phyloP scores from a whole-genome alignment of 257 asterid species.

The Nicotiana knightiana region DNA sequence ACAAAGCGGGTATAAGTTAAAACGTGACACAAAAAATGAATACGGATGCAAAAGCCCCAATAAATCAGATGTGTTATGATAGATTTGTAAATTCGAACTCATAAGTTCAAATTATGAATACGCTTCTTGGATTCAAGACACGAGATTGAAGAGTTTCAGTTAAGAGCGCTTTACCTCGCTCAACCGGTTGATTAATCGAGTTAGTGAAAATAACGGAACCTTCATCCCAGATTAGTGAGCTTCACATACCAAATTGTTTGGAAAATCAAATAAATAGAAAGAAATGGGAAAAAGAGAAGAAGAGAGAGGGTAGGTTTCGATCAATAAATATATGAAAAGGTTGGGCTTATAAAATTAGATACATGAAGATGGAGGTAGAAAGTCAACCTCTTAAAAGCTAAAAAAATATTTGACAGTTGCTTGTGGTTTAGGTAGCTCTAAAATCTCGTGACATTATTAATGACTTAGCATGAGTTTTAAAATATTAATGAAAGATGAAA shows the following conservation, averaged over 20 bases:
- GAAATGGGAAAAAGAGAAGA: neutral
- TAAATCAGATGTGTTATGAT: too few relatives aligned
- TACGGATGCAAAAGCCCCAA: too few relatives aligned
- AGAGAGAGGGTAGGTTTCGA: conserved; percentile 32
- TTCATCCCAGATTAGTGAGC: too few relatives aligned
- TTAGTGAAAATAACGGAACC: too few relatives aligned
- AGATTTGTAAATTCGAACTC: too few relatives aligned
- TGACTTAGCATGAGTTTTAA: conserved; percentile 18
- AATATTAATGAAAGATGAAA: neutral
- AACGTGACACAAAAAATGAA: too few relatives aligned
- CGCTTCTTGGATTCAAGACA: too few relatives aligned
- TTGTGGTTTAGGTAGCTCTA: conserved; percentile 62
- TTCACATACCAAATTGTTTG: neutral
- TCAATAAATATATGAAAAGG: conserved; percentile 24
- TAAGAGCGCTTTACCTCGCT: neutral
- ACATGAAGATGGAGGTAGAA: conserved; percentile 12
- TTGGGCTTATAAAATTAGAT: conserved; percentile 8
- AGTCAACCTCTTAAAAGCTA: neutral
- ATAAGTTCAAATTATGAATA: too few relatives aligned
- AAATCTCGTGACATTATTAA: conserved; percentile 44
- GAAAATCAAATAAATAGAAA: neutral
- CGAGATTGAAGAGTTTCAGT: neutral
- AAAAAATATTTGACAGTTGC: conserved; percentile 26
- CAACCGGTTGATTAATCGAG: too few relatives aligned
- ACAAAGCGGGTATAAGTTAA: too few relatives aligned